Evolutionary conservation across 1,284 basidiomycete genomes (phyloP).

Genomic region (Cystobasidium pallidum): DNA sequence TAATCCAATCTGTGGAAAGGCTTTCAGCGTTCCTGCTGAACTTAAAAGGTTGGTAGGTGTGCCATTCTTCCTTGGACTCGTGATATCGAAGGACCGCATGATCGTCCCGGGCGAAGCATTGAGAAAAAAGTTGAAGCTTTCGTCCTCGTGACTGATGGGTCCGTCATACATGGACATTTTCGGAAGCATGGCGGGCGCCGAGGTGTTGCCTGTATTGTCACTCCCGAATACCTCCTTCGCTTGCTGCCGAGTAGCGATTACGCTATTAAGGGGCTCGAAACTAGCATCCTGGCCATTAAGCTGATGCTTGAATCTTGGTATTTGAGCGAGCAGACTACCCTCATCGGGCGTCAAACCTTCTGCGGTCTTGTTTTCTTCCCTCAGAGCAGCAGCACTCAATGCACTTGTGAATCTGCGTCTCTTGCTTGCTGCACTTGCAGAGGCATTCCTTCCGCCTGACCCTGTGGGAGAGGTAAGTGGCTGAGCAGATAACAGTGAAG

Average conservation of each 20-base stretch:
- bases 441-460: neutral
- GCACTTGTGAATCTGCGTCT: constrained; percentile 39
- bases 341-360: constrained; percentile 15
- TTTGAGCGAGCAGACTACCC: neutral
- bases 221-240: constrained; percentile 25
- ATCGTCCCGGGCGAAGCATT: constrained; percentile 39
- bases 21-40: constrained; percentile 5
- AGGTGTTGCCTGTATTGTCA: neutral
- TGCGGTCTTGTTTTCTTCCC: constrained; percentile 21
- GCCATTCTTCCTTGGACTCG: constrained; percentile 17
- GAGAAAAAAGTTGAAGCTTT: constrained; percentile 38
- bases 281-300: neutral
- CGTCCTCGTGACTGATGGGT: constrained; percentile 26
- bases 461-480: constrained; percentile 24
- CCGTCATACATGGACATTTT: neutral
- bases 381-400: constrained; percentile 30
- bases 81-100: constrained; percentile 32
- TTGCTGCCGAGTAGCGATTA: neutral
- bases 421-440: neutral
- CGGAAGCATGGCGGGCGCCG: neutral
- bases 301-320: constrained; percentile 7
- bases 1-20: constrained; percentile 8
- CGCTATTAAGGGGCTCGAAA: neutral
- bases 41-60: neutral
- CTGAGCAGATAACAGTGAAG: constrained; percentile 7